Conservation (phyloP, 495 filamentous ascomycete genomes). For the Hypoxylon fragiforme region DNA sequence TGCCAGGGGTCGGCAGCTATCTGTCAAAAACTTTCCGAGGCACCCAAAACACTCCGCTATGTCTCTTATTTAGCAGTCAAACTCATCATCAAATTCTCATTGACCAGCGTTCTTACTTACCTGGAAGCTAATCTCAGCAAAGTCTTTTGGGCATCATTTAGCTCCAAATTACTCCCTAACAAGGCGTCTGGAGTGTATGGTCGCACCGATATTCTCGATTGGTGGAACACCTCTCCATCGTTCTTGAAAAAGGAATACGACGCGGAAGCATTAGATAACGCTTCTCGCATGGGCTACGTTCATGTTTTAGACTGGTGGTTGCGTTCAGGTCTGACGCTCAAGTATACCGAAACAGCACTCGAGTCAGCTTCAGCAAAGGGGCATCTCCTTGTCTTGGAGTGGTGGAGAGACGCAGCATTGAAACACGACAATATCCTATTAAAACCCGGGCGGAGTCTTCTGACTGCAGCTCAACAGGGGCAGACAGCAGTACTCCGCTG, state of each 20-base stretch:
- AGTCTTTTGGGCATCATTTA: constrained; percentile 81
- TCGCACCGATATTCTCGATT: constrained; percentile 80
- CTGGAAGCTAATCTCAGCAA: constrained; percentile 77
- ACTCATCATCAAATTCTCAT: constrained; percentile 86
- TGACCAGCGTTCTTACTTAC: constrained; percentile 75
- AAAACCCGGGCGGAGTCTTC: constrained; percentile 78
- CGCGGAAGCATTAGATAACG: constrained; percentile 82
- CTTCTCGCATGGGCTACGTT: constrained; percentile 78
- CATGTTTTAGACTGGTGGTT: constrained; percentile 93
- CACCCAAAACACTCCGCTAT: constrained; percentile 67
- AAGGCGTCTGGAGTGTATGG: constrained; percentile 85
- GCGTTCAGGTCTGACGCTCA: constrained; percentile 73
- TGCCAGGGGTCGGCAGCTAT: constrained; percentile 64
- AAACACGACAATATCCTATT: constrained; percentile 51
- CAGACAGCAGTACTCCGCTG: constrained; percentile 71
- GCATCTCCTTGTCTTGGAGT: constrained; percentile 80
- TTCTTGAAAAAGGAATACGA: constrained; percentile 76
- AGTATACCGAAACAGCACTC: constrained; percentile 82
- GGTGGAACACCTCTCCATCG: constrained; percentile 74
- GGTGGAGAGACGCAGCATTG: constrained; percentile 75
- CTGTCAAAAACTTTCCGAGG: constrained; percentile 65
- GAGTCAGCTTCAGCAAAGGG: constrained; percentile 84
- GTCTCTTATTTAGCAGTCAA: constrained; percentile 81
- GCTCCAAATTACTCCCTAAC: constrained; percentile 77
- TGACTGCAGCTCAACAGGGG: constrained; percentile 78